Evolutionary conservation across 140 eudicot species (phyloP).

Genomic region (Senecio squalidus): DNA sequence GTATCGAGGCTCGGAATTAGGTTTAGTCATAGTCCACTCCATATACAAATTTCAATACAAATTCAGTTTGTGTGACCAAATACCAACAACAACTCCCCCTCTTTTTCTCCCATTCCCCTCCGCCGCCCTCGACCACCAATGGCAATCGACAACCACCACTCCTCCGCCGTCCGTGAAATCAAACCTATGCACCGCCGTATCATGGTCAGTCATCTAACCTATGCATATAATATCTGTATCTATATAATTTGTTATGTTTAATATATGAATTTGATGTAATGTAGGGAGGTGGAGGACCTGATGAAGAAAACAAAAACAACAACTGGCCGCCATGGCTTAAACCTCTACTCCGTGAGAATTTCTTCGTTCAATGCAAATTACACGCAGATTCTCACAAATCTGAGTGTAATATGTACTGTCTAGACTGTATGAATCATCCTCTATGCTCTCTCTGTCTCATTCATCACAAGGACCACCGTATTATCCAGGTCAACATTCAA

Average conservation of each 20-base stretch:
- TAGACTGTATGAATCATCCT: constrained; percentile 57
- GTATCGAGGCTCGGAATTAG: constrained; percentile 39
- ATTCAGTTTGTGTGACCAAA: constrained; percentile 29
- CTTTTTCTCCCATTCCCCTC: constrained; percentile 14
- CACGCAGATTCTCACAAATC: constrained; percentile 59
- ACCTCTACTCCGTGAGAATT: constrained; percentile 41
- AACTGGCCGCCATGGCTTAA: constrained; percentile 56
- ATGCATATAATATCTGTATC: background rate
- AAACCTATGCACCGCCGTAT: constrained; percentile 68
- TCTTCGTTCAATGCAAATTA: constrained; percentile 50
- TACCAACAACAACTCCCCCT: constrained; percentile 50
- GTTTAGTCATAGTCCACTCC: background rate
- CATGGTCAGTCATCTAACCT: constrained; percentile 31
- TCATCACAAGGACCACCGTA: constrained; percentile 45
- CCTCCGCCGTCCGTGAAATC: constrained; percentile 42
- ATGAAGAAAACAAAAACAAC: constrained; percentile 37
- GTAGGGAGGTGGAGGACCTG: constrained; percentile 41
- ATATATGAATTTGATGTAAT: constrained; percentile 18
- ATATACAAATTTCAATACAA: constrained; percentile 6
- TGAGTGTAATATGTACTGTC: constrained; percentile 69
- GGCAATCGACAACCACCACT: constrained; percentile 68
- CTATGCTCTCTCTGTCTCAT: constrained; percentile 53
- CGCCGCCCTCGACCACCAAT: constrained; percentile 26
- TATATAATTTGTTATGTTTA: background rate
- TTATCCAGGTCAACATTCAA: constrained; percentile 43